Evolutionary conservation across 345 rosid species (phyloP).

Genomic region (Rubroshorea leprosula): DNA sequence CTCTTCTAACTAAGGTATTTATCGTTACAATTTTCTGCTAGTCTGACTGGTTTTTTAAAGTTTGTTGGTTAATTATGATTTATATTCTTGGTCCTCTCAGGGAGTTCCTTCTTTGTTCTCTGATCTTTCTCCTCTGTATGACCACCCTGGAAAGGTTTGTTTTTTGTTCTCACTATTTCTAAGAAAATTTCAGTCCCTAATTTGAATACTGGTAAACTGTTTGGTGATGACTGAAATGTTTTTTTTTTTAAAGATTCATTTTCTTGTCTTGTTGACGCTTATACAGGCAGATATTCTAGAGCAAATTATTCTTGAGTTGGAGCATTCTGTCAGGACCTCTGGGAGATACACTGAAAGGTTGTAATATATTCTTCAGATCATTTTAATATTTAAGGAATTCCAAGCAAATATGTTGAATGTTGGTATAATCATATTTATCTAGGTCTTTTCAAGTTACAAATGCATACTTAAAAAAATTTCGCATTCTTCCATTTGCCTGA

Average conservation of each 20-base stretch:
- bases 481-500: neutral
- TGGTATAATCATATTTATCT: constrained; percentile 6
- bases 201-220: neutral
- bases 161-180: no score
- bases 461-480: neutral
- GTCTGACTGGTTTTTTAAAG: constrained; percentile 7
- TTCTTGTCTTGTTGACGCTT: constrained; percentile 13
- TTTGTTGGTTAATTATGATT: constrained; percentile 9
- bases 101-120: constrained; percentile 98
- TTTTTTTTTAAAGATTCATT: no score
- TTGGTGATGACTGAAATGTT: no score
- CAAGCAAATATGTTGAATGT: no score
- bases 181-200: constrained; percentile 10
- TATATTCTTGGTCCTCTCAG: constrained; percentile 31
- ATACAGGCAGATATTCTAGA: constrained; percentile 83
- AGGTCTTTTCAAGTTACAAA: neutral
- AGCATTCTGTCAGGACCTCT: constrained; percentile 62
- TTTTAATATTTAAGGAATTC: no score
- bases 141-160: constrained; percentile 77
- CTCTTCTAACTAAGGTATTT: constrained; percentile 77
- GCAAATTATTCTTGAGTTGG: constrained; percentile 77
- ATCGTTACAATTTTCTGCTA: constrained; percentile 6
- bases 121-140: constrained; percentile 88
- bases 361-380: constrained; percentile 8
- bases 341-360: constrained; percentile 86